Evolutionary conservation across 2,329 filamentous ascomycete genomes (phyloP).

Genomic region (Lasiodiplodia gonubiensis): DNA sequence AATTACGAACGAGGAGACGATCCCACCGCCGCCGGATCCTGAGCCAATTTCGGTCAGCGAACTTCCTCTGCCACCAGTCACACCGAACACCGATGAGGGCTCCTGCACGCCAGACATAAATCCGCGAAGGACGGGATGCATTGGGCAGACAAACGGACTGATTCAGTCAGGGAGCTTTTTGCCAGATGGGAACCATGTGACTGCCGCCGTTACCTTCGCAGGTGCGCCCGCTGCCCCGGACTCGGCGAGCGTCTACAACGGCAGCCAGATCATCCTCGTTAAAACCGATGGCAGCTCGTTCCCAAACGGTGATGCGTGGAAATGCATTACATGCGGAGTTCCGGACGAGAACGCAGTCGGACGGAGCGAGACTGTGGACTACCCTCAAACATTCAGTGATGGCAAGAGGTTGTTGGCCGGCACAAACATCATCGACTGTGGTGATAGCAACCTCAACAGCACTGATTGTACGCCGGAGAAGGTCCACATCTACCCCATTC

Average conservation of each 20-base stretch:
- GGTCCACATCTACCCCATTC: slow-evolving; percentile 50
- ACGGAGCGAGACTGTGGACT: slow-evolving; percentile 39
- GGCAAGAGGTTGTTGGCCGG: slow-evolving; percentile 45
- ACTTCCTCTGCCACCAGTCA: slow-evolving; percentile 48
- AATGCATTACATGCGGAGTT: slow-evolving; percentile 55
- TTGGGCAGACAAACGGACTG: slow-evolving; percentile 33
- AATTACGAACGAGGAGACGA: background rate
- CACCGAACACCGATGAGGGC: slow-evolving; percentile 34
- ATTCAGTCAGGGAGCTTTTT: slow-evolving; percentile 45
- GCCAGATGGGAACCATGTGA: slow-evolving; percentile 53
- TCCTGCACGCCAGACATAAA: slow-evolving; percentile 45
- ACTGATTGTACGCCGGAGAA: slow-evolving; percentile 47
- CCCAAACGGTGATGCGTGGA: slow-evolving; percentile 54
- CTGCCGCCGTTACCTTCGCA: slow-evolving; percentile 48
- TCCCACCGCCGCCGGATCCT: slow-evolving; percentile 31
- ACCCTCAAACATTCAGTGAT: slow-evolving; percentile 53
- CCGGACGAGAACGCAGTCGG: slow-evolving; percentile 41
- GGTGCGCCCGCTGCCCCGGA: slow-evolving; percentile 51
- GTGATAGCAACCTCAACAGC: slow-evolving; percentile 40
- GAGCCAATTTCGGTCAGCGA: slow-evolving; percentile 46
- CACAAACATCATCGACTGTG: slow-evolving; percentile 47
- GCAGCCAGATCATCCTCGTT: slow-evolving; percentile 51
- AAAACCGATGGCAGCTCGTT: slow-evolving; percentile 52
- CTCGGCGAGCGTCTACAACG: slow-evolving; percentile 50
- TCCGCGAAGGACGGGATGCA: slow-evolving; percentile 48